These are phyloP conservation scores for Cercis canadensis DNA, from an alignment of 306 rosid genomes.

Conservation along the genomic window DNA sequence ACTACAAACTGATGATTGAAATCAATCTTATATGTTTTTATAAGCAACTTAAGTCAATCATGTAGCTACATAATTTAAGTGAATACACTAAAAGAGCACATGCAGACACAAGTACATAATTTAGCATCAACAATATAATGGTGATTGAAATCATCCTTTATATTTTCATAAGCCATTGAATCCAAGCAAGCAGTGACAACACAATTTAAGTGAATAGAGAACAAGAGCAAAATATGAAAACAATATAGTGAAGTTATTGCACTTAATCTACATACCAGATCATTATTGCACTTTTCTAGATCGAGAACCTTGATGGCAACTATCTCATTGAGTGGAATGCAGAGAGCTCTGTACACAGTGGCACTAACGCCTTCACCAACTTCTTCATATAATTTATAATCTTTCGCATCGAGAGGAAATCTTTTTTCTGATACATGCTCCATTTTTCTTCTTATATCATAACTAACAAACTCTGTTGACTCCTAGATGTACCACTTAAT, in stretches of 20 bases:
- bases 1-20: not conserved
- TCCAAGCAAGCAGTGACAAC: too few species aligned
- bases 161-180: too few species aligned
- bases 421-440: slow-evolving; percentile 60
- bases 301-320: slow-evolving; percentile 99
- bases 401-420: slow-evolving; percentile 79
- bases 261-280: slow-evolving; percentile 67
- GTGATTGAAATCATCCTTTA: too few species aligned
- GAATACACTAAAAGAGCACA: not conserved
- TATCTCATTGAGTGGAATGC: slow-evolving; percentile 81
- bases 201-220: not conserved
- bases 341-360: slow-evolving; percentile 87
- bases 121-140: too few species aligned
- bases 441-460: slow-evolving; percentile 69
- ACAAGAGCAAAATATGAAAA: slow-evolving; percentile 24
- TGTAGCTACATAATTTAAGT: not conserved
- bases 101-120: too few species aligned
- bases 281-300: slow-evolving; percentile 91
- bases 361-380: slow-evolving; percentile 99
- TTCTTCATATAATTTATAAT: slow-evolving; percentile 92
- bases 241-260: slow-evolving; percentile 15
- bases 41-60: not conserved
- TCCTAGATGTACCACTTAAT: slow-evolving; percentile 35
- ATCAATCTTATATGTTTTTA: not conserved
- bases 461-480: slow-evolving; percentile 42